Evolutionary conservation across 495 filamentous ascomycete species (phyloP).

Genomic region (Xylaria scruposa): DNA sequence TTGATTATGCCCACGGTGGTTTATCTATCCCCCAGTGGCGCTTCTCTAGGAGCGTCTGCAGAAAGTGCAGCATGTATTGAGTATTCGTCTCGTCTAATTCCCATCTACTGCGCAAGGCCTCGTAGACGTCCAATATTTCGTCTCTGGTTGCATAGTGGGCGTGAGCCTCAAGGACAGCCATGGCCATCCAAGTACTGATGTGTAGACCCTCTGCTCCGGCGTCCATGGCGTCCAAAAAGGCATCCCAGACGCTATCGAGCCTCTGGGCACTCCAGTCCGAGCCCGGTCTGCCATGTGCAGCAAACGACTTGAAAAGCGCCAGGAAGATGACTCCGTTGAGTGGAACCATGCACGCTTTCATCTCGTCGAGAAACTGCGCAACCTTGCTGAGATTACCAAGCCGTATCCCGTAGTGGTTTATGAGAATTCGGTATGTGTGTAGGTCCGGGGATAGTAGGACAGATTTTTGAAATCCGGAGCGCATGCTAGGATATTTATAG

Average conservation of each 20-base stretch:
- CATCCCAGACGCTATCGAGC: constrained; percentile 58
- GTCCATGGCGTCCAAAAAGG: constrained; percentile 52
- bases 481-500: constrained; percentile 48
- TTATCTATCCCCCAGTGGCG: neutral
- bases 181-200: constrained; percentile 57
- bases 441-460: constrained; percentile 67
- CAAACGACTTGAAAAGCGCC: constrained; percentile 77
- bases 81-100: constrained; percentile 36
- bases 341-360: constrained; percentile 62
- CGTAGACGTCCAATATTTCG: constrained; percentile 51
- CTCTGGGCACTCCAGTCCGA: constrained; percentile 69
- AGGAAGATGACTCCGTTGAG: constrained; percentile 69
- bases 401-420: constrained; percentile 60
- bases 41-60: constrained; percentile 32
- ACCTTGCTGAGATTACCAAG: constrained; percentile 65
- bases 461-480: constrained; percentile 56
- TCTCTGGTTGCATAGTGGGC: constrained; percentile 44
- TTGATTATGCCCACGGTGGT: neutral
- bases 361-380: constrained; percentile 66
- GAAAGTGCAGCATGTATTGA: constrained; percentile 48
- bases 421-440: constrained; percentile 68
- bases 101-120: constrained; percentile 48
- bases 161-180: constrained; percentile 57
- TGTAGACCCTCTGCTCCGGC: constrained; percentile 43
- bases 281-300: constrained; percentile 67